Evolutionary conservation across 139 green algal species (phyloP).

Genomic region (Chlorella sp.): DNA sequence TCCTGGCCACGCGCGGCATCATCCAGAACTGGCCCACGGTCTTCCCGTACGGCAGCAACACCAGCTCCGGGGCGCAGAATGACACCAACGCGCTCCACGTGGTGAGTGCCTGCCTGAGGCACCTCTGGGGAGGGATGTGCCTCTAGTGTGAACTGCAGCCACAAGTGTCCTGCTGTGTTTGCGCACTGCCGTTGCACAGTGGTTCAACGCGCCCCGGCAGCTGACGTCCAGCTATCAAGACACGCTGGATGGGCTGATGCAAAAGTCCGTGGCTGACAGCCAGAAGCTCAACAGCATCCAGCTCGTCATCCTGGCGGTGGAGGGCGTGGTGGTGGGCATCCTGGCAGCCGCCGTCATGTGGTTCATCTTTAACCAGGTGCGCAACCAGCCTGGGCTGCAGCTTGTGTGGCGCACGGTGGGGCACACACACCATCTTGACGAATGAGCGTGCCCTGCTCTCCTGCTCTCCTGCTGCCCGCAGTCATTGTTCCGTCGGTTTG

Average conservation of each 20-base stretch:
- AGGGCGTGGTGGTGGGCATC: background rate
- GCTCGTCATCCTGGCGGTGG: conserved; percentile 3
- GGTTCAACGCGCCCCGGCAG: too few species aligned
- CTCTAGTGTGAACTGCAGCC: too few species aligned
- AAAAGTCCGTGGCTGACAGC: background rate
- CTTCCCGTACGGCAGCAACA: background rate
- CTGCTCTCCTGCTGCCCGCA: background rate
- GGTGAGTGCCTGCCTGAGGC: background rate
- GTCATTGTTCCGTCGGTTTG: background rate
- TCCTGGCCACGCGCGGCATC: background rate
- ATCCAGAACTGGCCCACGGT: background rate
- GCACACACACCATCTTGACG: too few species aligned
- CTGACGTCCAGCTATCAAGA: too few species aligned
- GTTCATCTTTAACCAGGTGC: background rate
- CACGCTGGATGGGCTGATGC: background rate
- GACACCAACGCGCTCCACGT: background rate
- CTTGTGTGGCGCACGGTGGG: too few species aligned
- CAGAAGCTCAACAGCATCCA: conserved; percentile 1
- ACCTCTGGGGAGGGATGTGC: too few species aligned
- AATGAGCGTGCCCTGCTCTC: too few species aligned
- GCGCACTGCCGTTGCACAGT: too few species aligned
- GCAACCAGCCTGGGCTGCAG: too few species aligned
- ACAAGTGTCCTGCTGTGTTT: too few species aligned
- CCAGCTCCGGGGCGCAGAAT: background rate
- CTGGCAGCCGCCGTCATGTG: background rate